Evolutionary conservation across 306 rosid genomes (phyloP).

Genomic region (Oemleria cerasiformis): DNA sequence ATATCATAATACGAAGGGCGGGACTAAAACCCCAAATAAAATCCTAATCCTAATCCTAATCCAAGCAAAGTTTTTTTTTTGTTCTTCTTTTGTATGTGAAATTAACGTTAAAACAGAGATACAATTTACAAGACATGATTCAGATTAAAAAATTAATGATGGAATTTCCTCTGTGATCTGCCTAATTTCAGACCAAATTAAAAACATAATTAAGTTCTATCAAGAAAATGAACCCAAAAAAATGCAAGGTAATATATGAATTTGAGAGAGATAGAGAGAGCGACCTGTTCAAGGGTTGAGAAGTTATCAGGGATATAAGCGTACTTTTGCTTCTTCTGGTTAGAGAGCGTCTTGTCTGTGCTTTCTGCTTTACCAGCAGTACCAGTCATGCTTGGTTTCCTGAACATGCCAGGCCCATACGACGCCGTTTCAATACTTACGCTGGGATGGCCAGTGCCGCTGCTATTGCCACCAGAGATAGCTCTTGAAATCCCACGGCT

Average conservation of each 20-base stretch:
- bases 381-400: background rate
- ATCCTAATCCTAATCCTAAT: too few relatives aligned
- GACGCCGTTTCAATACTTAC: background rate
- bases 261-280: background rate
- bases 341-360: slow-evolving; percentile 21
- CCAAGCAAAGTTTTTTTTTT: too few relatives aligned
- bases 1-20: too few relatives aligned
- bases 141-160: too few relatives aligned
- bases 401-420: background rate
- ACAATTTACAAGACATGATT: too few relatives aligned
- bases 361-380: background rate
- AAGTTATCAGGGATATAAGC: slow-evolving; percentile 55
- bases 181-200: background rate
- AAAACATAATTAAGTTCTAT: background rate
- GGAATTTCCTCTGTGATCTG: background rate
- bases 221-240: background rate
- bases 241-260: background rate
- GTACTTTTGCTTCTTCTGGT: slow-evolving; percentile 53
- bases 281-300: slow-evolving; percentile 62
- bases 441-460: background rate
- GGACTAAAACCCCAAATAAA: too few relatives aligned
- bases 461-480: background rate
- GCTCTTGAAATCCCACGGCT: background rate
- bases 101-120: background rate
- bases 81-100: background rate